Conservation (phyloP, 306 rosid genomes). For the Castanea mollissima region DNA sequence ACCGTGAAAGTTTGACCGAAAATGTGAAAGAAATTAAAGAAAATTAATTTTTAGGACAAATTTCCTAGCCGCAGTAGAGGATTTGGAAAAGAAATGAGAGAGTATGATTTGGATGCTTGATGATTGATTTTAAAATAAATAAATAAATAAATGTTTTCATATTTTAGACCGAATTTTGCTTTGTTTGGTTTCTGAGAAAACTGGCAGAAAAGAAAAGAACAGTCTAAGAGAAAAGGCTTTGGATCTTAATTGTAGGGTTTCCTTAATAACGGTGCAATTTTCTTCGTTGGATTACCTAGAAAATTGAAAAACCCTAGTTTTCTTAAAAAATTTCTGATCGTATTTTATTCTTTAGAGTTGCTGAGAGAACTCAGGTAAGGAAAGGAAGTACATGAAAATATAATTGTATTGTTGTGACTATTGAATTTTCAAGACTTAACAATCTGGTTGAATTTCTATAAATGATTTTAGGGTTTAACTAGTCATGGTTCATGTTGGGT, state of each 20-base stretch:
- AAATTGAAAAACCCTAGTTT: not conserved
- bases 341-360: not conserved
- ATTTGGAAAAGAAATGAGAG: not conserved
- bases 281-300: too few species aligned
- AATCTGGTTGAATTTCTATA: not conserved
- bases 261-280: too few species aligned
- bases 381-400: not conserved
- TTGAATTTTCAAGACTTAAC: not conserved
- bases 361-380: not conserved
- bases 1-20: not conserved
- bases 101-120: not conserved
- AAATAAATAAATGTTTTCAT: too few species aligned
- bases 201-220: not conserved
- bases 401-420: not conserved
- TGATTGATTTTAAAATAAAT: not conserved
- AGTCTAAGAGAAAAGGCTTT: too few species aligned
- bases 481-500: not conserved
- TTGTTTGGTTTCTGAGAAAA: not conserved
- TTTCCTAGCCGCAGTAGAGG: not conserved
- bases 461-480: not conserved
- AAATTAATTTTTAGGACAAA: not conserved
- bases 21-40: not conserved
- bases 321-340: not conserved
- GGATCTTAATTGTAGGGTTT: too few species aligned
- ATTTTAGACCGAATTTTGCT: not conserved